Percentiles rank a stretch among this genome's conserved stretches.
Evolutionary conservation across 257 asterid genomes (phyloP).

Genomic region (Solanum bulbocastanum): DNA sequence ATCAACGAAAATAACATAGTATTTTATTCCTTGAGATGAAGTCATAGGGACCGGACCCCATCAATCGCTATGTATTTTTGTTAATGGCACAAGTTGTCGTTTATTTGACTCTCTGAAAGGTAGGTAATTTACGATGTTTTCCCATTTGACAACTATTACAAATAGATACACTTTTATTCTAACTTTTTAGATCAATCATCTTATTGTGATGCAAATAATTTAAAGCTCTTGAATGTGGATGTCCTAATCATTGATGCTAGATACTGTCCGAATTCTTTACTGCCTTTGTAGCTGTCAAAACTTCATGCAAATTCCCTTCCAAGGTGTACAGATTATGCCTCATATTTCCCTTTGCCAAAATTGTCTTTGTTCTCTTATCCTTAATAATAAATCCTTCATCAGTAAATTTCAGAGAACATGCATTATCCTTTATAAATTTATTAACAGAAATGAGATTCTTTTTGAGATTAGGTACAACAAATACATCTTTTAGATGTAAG

Average conservation of each 20-base stretch:
- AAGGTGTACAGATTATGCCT: no score
- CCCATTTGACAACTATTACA: not conserved
- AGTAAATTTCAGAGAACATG: no score
- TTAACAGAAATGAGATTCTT: no score
- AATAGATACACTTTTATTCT: not conserved
- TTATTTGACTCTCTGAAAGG: not conserved
- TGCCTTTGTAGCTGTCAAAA: not conserved
- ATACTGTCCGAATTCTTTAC: no score
- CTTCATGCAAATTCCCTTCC: not conserved
- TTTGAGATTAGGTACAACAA: no score
- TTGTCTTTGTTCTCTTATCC: not conserved
- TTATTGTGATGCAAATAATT: not conserved
- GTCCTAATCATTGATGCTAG: not conserved
- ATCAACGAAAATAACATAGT: not conserved
- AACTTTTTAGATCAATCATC: not conserved
- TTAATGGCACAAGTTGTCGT: not conserved
- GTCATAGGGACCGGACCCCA: not conserved
- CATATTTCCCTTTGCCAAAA: no score
- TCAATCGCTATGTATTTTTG: no score
- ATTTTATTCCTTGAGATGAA: not conserved
- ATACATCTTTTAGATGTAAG: no score
- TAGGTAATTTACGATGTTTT: no score
- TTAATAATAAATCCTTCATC: no score
- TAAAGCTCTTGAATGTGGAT: not conserved
- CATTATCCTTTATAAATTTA: no score